Evolutionary conservation across 139 green algal species (phyloP).

Genomic region (Micractinium sp.): DNA sequence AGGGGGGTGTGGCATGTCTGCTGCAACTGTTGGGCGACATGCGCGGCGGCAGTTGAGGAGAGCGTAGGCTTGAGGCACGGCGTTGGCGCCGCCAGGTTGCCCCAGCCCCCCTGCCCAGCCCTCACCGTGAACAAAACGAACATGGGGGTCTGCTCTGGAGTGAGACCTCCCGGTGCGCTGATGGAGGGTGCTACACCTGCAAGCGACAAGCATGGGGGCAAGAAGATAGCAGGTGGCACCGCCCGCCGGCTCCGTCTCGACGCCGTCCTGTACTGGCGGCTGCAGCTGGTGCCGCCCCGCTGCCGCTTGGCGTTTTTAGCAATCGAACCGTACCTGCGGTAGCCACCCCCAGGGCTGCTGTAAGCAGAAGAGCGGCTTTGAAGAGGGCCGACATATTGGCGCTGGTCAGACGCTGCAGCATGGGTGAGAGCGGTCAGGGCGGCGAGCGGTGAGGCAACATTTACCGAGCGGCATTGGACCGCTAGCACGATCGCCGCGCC

Average conservation of each 20-base stretch:
- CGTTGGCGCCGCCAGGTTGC: not conserved
- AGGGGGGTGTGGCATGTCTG: not conserved
- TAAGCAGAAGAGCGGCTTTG: not conserved
- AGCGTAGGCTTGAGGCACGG: not conserved
- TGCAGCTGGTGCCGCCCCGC: not conserved
- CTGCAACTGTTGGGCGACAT: no score
- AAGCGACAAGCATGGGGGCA: not conserved
- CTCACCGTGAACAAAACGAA: constrained; percentile 22
- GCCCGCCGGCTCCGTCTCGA: no score
- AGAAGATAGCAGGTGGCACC: not conserved
- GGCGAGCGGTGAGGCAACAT: no score
- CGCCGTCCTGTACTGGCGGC: no score
- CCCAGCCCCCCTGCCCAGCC: not conserved
- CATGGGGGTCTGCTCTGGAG: not conserved
- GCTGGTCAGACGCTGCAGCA: no score
- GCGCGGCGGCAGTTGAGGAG: no score
- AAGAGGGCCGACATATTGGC: not conserved
- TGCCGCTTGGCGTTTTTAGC: no score
- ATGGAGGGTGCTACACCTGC: not conserved
- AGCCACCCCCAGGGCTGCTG: not conserved
- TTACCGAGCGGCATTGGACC: no score
- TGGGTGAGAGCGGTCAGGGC: no score
- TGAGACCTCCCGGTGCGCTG: not conserved
- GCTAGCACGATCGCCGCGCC: no score
- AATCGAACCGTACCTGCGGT: not conserved